Conservation (phyloP, 2,329 filamentous ascomycete species). For the Aspergillus brunneoviolaceus region DNA sequence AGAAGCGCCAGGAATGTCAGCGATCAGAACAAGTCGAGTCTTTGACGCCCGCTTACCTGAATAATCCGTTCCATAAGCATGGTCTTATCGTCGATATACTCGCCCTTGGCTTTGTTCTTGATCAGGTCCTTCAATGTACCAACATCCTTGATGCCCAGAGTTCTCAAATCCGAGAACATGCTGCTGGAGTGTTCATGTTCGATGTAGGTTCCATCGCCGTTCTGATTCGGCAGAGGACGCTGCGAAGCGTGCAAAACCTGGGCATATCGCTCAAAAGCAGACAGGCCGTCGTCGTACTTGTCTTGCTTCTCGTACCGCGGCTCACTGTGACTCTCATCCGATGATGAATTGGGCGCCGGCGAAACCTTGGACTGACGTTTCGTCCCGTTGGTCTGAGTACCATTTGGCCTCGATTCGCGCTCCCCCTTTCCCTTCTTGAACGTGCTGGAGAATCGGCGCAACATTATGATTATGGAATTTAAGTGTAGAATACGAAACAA, state of each 20-base stretch:
- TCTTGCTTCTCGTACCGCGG: constrained; percentile 15
- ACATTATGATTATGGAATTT: constrained; percentile 32
- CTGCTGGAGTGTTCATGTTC: constrained; percentile 52
- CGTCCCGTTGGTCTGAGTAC: constrained; percentile 26
- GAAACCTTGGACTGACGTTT: constrained; percentile 37
- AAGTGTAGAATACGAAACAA: not conserved
- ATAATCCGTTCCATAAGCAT: constrained; percentile 75
- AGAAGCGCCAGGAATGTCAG: not conserved
- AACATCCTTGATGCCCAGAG: constrained; percentile 58
- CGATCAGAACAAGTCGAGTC: not conserved
- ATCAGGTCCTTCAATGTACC: constrained; percentile 63
- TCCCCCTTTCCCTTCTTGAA: constrained; percentile 42
- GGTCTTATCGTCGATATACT: constrained; percentile 70
- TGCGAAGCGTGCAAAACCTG: constrained; percentile 55
- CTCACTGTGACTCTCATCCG: constrained; percentile 27
- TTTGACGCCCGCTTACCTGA: constrained; percentile 39
- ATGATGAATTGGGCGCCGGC: constrained; percentile 23
- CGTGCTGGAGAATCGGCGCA: constrained; percentile 41
- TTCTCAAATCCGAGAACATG: constrained; percentile 58
- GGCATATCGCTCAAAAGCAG: constrained; percentile 46
- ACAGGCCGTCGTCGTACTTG: constrained; percentile 42
- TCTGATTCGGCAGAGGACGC: constrained; percentile 63
- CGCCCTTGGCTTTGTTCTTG: constrained; percentile 62
- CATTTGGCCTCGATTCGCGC: constrained; percentile 33
- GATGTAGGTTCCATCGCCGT: constrained; percentile 62